Evolutionary conservation across 257 asterid genomes (phyloP), one percentile per base, ranked within the genome.

Genomic region (Oldenlandia corymbosa): DNA sequence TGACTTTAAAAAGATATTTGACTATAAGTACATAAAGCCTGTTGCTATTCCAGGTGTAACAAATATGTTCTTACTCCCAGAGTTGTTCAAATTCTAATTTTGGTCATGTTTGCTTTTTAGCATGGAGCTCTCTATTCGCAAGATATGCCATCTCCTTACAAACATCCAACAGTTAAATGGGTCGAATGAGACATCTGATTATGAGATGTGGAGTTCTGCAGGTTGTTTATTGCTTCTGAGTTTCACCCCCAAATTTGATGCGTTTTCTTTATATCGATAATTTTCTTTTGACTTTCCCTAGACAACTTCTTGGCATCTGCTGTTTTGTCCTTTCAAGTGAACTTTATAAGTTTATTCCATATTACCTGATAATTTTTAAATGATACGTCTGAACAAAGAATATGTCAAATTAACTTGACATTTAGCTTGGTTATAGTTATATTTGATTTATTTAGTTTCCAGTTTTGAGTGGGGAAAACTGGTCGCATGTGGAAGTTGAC

Each of bases 121-220:
- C 81, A 66, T 71, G 85, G 89, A 80, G 55, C 83, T 77, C 63
- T 78, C 85, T 64, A 76, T 87, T 78, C 88, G 62, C 68, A 92
- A 85, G 88, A 75, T 89, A 64, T 71, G 78, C 75, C 58, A 69
- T 65, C 51, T 92, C 66, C 84, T 91, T 24, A 80, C 95, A 37
- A 80, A 41, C 58, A 77, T 85, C 70, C 95, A 87, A 49, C 81
- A 77, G 34, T 51, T 79, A 31, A 83, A 83, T 58, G 85, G 70
- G 56, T 70, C 70, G 20, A 73, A 74, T 71, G 85, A 76, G 59
- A 73, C 76, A 39, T 48, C 83, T 58, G 69, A 68, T 30, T 42
- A 43, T 47, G 72, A 85, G 73, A 83, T 80, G 95, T 91, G 91
- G 95, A 85, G 78, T 69, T 79, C 74, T 62, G 76, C 73, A 24